Conservation (phyloP, 495 filamentous ascomycete species). For the Aspergillus incahuasiensis region DNA sequence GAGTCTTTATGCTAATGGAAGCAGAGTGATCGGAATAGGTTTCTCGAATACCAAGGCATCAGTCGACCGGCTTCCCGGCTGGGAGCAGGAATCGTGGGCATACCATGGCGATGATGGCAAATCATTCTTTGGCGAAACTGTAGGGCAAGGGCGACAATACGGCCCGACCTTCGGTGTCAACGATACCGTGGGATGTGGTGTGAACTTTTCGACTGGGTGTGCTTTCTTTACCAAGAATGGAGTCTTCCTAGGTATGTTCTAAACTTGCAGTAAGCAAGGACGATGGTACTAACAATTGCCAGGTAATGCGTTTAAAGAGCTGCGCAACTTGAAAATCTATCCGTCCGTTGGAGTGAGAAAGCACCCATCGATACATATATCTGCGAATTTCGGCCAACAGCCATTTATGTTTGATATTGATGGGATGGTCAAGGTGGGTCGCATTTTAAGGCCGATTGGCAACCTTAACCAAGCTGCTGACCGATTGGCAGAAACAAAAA, state of each 20-base stretch:
- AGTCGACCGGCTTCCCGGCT: constrained; percentile 81
- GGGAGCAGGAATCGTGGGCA: constrained; percentile 95
- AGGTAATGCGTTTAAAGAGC: constrained; percentile 79
- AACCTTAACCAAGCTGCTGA: not conserved
- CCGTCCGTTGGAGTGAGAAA: constrained; percentile 95
- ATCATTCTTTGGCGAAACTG: constrained; percentile 63
- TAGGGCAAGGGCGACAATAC: constrained; percentile 70
- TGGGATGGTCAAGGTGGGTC: constrained; percentile 66
- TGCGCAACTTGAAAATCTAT: constrained; percentile 66
- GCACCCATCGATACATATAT: constrained; percentile 68
- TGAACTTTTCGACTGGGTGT: constrained; percentile 84
- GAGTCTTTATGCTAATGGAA: constrained; percentile 12
- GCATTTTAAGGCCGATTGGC: not conserved
- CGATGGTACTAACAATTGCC: not conserved
- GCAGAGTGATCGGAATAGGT: constrained; percentile 80
- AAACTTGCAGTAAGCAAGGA: not conserved
- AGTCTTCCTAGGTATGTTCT: constrained; percentile 59
- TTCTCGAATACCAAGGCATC: constrained; percentile 73
- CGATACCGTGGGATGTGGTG: constrained; percentile 89
- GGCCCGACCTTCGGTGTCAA: constrained; percentile 64
- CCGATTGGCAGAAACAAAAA: constrained; percentile 53
- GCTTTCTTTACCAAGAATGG: constrained; percentile 98
- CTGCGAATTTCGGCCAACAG: constrained; percentile 86
- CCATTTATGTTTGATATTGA: constrained; percentile 94
- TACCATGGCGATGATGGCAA: constrained; percentile 97